Conservation (phyloP, 441 rosid species). For the Eutrema salsugineum region DNA sequence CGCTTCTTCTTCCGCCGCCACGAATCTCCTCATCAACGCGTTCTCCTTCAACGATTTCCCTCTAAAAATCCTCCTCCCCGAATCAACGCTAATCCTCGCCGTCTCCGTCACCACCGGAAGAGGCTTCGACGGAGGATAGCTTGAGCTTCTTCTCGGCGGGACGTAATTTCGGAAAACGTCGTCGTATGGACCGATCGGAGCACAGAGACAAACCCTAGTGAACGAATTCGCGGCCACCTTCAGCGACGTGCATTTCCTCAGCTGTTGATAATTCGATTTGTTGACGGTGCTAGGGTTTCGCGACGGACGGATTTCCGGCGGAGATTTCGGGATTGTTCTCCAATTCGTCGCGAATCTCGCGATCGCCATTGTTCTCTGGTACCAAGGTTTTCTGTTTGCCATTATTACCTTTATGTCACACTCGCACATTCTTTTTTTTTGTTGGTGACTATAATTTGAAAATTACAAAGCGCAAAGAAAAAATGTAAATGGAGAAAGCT, state of each 20-base stretch:
- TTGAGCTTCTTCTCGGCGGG: slow-evolving; percentile 86
- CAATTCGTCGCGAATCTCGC: slow-evolving; percentile 57
- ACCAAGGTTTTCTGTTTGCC: slow-evolving; percentile 80
- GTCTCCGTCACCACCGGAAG: slow-evolving; percentile 32
- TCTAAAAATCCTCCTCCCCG: slow-evolving; percentile 67
- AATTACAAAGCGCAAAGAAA: not conserved
- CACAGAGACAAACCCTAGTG: slow-evolving; percentile 87
- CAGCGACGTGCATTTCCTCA: slow-evolving; percentile 70
- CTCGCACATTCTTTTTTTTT: not conserved
- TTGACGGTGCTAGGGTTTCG: slow-evolving; percentile 39
- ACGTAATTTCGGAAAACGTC: slow-evolving; percentile 69
- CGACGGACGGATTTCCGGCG: slow-evolving; percentile 25
- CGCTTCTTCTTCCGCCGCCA: slow-evolving; percentile 85
- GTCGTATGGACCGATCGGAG: slow-evolving; percentile 83
- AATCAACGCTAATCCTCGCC: slow-evolving; percentile 49
- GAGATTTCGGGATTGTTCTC: slow-evolving; percentile 43
- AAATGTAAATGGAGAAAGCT: not conserved
- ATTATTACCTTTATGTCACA: slow-evolving; percentile 25
- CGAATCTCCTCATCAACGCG: slow-evolving; percentile 89
- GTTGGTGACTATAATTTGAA: not conserved
- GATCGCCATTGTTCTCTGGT: slow-evolving; percentile 79
- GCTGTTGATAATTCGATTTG: slow-evolving; percentile 42
- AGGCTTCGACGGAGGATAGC: slow-evolving; percentile 71
- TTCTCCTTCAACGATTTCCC: slow-evolving; percentile 91
- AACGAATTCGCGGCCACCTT: slow-evolving; percentile 67